Evolutionary conservation across 2,329 filamentous ascomycete genomes (phyloP).

Genomic region (Sarocladium strictum): DNA sequence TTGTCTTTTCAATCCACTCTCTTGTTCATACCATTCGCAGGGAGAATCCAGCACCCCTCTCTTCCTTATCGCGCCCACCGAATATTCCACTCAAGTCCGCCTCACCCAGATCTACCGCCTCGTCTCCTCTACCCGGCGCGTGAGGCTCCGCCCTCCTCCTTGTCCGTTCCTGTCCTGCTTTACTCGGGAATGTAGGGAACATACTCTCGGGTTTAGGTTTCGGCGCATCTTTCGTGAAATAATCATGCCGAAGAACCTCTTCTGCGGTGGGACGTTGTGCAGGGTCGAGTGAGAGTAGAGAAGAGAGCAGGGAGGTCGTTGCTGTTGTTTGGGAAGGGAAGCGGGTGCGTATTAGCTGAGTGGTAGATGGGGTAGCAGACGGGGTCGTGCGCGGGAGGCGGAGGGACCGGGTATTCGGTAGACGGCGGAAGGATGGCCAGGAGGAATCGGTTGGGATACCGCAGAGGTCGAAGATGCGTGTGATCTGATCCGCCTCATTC

Average conservation of each 20-base stretch:
- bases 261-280: constrained; percentile 61
- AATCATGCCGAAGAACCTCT: constrained; percentile 72
- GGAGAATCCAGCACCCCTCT: constrained; percentile 59
- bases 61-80: constrained; percentile 57
- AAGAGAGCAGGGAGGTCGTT: constrained; percentile 63
- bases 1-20: neutral
- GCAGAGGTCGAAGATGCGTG: constrained; percentile 82
- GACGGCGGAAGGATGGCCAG: constrained; percentile 81
- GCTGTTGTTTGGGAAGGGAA: constrained; percentile 78
- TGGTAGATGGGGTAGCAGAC: constrained; percentile 20
- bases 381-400: constrained; percentile 51
- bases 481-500: constrained; percentile 88
- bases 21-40: constrained; percentile 59
- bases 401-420: constrained; percentile 80
- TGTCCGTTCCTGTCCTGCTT: constrained; percentile 78
- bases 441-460: constrained; percentile 75
- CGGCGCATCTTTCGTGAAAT: constrained; percentile 77
- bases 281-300: constrained; percentile 71
- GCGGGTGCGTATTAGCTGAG: constrained; percentile 61
- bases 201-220: constrained; percentile 83
- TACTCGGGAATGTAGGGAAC: constrained; percentile 96
- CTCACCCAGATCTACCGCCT: constrained; percentile 47
- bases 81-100: constrained; percentile 69
- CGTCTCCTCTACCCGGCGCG: constrained; percentile 73
- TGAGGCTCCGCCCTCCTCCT: constrained; percentile 67